Evolutionary conservation across 176 grass and related monocot species (phyloP), one percentile per base, ranked within the genome.

Genomic region (Panicum miliaceum): DNA sequence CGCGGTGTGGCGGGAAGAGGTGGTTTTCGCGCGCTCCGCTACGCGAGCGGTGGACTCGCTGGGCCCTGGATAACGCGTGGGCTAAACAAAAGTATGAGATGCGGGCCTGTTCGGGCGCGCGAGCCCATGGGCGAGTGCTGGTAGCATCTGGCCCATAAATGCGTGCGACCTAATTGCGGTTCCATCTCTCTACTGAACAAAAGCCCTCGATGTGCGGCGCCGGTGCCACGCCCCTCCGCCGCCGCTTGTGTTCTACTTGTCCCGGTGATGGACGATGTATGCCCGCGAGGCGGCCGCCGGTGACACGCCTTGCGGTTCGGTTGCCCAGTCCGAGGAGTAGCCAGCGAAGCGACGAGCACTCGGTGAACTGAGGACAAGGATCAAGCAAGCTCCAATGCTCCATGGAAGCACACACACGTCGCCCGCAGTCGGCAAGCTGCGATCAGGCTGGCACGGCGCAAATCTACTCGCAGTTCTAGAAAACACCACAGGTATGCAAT

Each of bases 21-120:
- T 8, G n/a, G 52, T 41, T 87, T 90, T 90, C 84, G 84, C 89
- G 89, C 89, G 80, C 79, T 83, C 29, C 25, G 74, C 25, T 25
- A 19, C 26, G 6, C 18, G 45, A 32, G 3, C 7, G 15, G 20
- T 26, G 58, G 36, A 4, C 34, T 37, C 22, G 6, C 20, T 64
- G 76, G 56, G 84, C 74, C 37, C 1, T 0, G 2, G 41, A 6
- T 61, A 0, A 48, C 0, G 0, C 2, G 1, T 75, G 59, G 77
- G 35, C 68, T 58, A 51, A 52, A 20, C 8, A 8, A 8, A 62
- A 18, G 3, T 16, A 15, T 2, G 0, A 5, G 4, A 68, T 7
- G 11, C 7, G 4, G 3, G 20, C 36, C 20, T 35, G 19, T 12
- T 26, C 8, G 29, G 29, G 2, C 29, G 29, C 29, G 29, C 1